A percentile compares a stretch with the other conserved stretches of the same genome.
Evolutionary conservation across 2,329 filamentous ascomycete species (phyloP).

Genomic region (Penicillium sp.): DNA sequence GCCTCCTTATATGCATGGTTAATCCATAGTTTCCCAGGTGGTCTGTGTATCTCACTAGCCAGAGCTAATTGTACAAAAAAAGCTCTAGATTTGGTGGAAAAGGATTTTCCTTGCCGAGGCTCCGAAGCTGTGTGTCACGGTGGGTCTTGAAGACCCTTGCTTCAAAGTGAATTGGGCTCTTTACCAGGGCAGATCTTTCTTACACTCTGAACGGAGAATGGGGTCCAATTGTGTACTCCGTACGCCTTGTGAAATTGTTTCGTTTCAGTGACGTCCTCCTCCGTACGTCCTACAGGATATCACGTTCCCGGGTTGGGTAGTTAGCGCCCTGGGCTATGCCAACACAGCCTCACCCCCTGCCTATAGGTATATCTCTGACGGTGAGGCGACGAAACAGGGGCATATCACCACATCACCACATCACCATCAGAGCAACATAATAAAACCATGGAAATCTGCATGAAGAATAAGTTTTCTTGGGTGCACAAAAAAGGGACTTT

Average conservation of each 20-base stretch:
- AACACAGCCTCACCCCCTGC: conserved; percentile 2
- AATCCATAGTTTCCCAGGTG: neutral
- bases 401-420: neutral
- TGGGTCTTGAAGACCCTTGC: conserved; percentile 2
- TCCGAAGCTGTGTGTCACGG: conserved; percentile 1
- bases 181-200: too few relatives aligned
- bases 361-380: too few relatives aligned
- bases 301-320: neutral
- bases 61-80: neutral
- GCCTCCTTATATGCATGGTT: neutral
- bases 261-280: neutral
- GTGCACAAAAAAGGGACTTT: neutral
- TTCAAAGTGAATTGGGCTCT: too few relatives aligned
- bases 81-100: neutral
- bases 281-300: neutral
- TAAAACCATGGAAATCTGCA: neutral
- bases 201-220: too few relatives aligned
- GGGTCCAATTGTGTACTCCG: too few relatives aligned
- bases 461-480: neutral
- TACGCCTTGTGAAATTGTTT: too few relatives aligned
- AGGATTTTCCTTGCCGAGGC: conserved; percentile 3
- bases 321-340: conserved; percentile 1
- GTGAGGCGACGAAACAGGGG: neutral
- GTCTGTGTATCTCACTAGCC: conserved; percentile 5
- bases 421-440: neutral